Evolutionary conservation across 441 rosid species (phyloP), one percentile per base, ranked within the genome.

Genomic region (Pelargonium australe): DNA sequence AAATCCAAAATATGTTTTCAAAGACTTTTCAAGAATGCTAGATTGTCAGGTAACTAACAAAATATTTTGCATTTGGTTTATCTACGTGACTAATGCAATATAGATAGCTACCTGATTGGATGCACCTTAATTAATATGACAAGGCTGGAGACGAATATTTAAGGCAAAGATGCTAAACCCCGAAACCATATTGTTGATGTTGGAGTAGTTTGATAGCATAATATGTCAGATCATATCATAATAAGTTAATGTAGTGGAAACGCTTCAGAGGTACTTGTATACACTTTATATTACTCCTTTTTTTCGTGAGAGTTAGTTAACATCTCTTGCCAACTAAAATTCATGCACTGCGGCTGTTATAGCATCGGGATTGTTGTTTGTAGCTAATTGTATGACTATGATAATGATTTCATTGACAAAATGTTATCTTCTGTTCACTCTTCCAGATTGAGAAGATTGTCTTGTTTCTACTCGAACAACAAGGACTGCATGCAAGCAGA

Each of bases 401-500:
- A 44, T 12, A 19, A 43, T 19, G 28, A 17, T 9, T 41, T 66
- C 10, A 12, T 31, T 25, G 31, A 63, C 41, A 31, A 31, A 28
- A 63, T 40, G 63, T 53, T 13, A 16, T 73, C 37, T 58, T 66
- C 23, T 34, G 57, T 64, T 71, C 11, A 19, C 64, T 9, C 51
- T 64, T 68, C 69, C 77, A 80, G 88, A 85, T 85, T 47, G 85
- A 85, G 64, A 85, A 76, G 77, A 70, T 81, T 67, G 86, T 79
- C 23, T 53, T 82, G 73, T 85, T 85, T 78, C 79, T 81, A 60
- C 73, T 85, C 74, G 81, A 82, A 76, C 81, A 82, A 81, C 86
- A 85, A 79, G 88, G 86, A 47, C 70, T 69, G 25, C 80, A 82
- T 1, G 88, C 84, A 16, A 78, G 72, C 11, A 79, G 83, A 75